A percentile compares a stretch with the other conserved stretches of the same genome.
These are phyloP conservation scores for Russula compacta DNA, from an alignment of 768 basidiomycete species.

Conservation along the genomic window DNA sequence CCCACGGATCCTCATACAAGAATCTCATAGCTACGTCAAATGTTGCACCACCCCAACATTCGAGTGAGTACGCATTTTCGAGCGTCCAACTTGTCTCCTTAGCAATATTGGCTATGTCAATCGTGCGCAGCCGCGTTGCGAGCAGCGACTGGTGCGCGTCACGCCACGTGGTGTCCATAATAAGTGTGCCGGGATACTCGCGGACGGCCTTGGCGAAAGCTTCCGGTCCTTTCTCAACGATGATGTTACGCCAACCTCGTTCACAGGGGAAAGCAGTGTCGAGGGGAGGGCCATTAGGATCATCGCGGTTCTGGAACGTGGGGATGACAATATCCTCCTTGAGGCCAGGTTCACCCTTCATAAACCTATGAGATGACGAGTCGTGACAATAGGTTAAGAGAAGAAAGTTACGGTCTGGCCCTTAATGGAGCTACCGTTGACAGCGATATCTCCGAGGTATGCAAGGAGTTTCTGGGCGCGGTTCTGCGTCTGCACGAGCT, in stretches of 20 bases:
- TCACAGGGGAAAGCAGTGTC: conserved; percentile 80
- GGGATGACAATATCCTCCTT: conserved; percentile 83
- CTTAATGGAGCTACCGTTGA: conserved; percentile 97
- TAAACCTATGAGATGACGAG: neutral
- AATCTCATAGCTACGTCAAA: conserved; percentile 99
- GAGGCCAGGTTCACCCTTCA: conserved; percentile 85
- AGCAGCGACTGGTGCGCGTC: conserved; percentile 98
- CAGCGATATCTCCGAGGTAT: conserved; percentile 94
- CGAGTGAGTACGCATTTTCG: conserved; percentile 90
- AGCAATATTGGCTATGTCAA: conserved; percentile 97
- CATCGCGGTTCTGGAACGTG: conserved; percentile 64
- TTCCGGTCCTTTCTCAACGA: conserved; percentile 94
- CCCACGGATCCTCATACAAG: conserved; percentile 99
- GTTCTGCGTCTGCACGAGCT: conserved; percentile 94
- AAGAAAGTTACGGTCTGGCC: conserved; percentile 56
- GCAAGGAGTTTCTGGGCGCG: conserved; percentile 95
- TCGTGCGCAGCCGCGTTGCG: conserved; percentile 90
- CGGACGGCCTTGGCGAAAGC: conserved; percentile 98
- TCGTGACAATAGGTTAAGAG: neutral
- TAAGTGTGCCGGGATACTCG: conserved; percentile 88
- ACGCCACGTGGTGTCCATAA: conserved; percentile 99
- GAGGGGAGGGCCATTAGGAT: conserved; percentile 61
- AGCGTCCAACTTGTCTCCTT: conserved; percentile 95
- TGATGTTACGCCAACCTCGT: conserved; percentile 96
- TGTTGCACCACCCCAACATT: conserved; percentile 99